Evolutionary conservation across 2,329 filamentous ascomycete species (phyloP).

Genomic region (Rachicladosporium sp.): DNA sequence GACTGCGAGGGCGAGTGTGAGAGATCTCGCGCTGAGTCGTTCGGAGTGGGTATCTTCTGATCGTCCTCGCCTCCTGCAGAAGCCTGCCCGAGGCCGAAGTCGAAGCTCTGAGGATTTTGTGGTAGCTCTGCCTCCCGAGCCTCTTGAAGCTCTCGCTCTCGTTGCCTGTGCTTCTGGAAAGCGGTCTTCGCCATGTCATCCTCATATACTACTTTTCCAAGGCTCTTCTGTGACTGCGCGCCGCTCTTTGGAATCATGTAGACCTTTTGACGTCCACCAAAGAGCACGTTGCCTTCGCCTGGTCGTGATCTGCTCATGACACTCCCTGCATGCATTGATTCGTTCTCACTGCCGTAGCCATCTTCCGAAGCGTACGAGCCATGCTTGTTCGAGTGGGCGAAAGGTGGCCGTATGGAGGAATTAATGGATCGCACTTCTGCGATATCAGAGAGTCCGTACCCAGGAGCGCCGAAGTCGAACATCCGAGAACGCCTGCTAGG

Average conservation of each 20-base stretch:
- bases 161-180: constrained; percentile 63
- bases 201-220: constrained; percentile 68
- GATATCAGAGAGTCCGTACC: constrained; percentile 57
- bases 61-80: constrained; percentile 28
- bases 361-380: constrained; percentile 54
- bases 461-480: constrained; percentile 53
- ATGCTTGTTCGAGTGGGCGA: constrained; percentile 44
- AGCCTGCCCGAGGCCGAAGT: constrained; percentile 22
- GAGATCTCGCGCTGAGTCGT: constrained; percentile 30
- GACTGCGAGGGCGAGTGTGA: constrained; percentile 44
- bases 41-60: constrained; percentile 27
- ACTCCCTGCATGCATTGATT: constrained; percentile 48
- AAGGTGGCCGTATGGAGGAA: constrained; percentile 47
- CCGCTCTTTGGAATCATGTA: constrained; percentile 61
- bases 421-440: constrained; percentile 78
- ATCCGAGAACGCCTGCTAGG: constrained; percentile 71
- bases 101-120: constrained; percentile 18
- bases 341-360: constrained; percentile 51
- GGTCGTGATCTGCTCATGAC: constrained; percentile 78
- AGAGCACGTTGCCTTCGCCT: constrained; percentile 80
- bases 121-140: constrained; percentile 9
- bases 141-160: constrained; percentile 41
- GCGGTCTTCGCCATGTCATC: constrained; percentile 73
- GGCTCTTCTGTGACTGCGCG: constrained; percentile 30
- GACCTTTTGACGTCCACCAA: constrained; percentile 90